These are phyloP conservation scores for Eryngium alpinum DNA, from an alignment of 140 eudicot genomes.

Conservation along the genomic window DNA sequence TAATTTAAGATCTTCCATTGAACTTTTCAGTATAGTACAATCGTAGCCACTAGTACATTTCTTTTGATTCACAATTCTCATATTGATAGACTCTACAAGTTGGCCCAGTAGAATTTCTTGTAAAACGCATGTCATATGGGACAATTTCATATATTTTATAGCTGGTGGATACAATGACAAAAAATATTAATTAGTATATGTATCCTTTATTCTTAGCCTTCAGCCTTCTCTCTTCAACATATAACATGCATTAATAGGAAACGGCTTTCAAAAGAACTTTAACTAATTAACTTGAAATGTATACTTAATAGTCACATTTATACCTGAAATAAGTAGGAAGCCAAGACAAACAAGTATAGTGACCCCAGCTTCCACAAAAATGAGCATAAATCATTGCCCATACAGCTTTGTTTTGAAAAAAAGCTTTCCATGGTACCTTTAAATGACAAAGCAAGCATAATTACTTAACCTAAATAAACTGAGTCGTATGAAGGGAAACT, in stretches of 20 bases:
- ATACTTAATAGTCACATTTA: not conserved
- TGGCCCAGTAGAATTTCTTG: not conserved
- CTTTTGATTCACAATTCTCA: not conserved
- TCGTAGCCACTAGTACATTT: not conserved
- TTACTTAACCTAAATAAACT: not conserved
- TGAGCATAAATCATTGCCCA: conserved; percentile 99
- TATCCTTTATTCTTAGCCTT: not conserved
- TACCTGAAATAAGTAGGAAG: conserved; percentile 98
- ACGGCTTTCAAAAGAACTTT: not conserved
- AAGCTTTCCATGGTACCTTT: conserved; percentile 87
- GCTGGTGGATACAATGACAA: not conserved
- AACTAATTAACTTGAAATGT: not conserved
- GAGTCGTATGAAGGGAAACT: not conserved
- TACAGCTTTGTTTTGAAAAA: conserved; percentile 77
- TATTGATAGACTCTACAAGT: not conserved
- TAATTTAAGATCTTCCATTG: too few relatives aligned
- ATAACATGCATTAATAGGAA: not conserved
- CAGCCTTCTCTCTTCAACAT: conserved; percentile 1
- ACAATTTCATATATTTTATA: not conserved
- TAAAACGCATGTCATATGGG: too few relatives aligned
- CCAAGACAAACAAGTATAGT: conserved; percentile 93
- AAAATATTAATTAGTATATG: not conserved
- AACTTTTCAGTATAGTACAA: too few relatives aligned
- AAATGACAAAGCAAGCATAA: conserved; percentile 9
- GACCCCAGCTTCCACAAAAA: conserved; percentile 99